A percentile compares a stretch with the other conserved stretches of the same genome.
phyloP scores from a whole-genome alignment of 2,329 filamentous ascomycete genomes.

The Dactylonectria estremocensis region DNA sequence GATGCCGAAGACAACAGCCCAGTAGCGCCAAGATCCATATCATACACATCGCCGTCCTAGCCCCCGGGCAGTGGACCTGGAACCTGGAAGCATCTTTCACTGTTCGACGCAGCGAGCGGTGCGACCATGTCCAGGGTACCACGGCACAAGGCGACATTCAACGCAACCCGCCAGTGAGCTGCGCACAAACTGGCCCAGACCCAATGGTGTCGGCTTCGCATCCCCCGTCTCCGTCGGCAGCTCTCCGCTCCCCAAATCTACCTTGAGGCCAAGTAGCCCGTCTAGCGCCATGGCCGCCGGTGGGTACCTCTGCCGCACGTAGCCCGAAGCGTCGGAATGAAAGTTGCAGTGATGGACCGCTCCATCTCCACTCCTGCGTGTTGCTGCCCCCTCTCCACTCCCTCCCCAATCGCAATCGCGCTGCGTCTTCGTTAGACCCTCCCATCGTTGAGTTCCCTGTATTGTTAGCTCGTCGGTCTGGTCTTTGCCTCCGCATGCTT shows the following conservation, averaged over 20 bases:
- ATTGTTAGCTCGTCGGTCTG: slow-evolving; percentile 36
- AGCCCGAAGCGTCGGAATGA: slow-evolving; percentile 39
- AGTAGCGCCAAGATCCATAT: slow-evolving; percentile 1
- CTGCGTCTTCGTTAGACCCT: neutral
- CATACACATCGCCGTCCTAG: slow-evolving; percentile 11
- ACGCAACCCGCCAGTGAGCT: too few species aligned
- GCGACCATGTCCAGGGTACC: neutral
- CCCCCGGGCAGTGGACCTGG: neutral
- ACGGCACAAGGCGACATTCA: too few species aligned
- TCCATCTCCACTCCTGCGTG: slow-evolving; percentile 35
- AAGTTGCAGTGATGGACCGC: slow-evolving; percentile 37
- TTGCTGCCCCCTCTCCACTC: slow-evolving; percentile 5
- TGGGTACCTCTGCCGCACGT: slow-evolving; percentile 37
- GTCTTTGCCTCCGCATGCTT: slow-evolving; percentile 22
- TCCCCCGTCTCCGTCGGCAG: neutral
- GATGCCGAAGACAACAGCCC: slow-evolving; percentile 7
- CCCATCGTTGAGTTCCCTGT: neutral
- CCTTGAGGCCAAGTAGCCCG: slow-evolving; percentile 37
- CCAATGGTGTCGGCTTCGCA: too few species aligned
- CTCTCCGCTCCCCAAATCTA: slow-evolving; percentile 20
- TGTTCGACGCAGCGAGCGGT: neutral
- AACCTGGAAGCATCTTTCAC: neutral
- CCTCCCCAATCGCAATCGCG: slow-evolving; percentile 5
- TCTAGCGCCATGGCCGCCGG: slow-evolving; percentile 28
- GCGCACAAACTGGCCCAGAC: too few species aligned